Base-by-base conservation (phyloP, 805 yeast species). In the Zygoascus tannicola region DNA sequence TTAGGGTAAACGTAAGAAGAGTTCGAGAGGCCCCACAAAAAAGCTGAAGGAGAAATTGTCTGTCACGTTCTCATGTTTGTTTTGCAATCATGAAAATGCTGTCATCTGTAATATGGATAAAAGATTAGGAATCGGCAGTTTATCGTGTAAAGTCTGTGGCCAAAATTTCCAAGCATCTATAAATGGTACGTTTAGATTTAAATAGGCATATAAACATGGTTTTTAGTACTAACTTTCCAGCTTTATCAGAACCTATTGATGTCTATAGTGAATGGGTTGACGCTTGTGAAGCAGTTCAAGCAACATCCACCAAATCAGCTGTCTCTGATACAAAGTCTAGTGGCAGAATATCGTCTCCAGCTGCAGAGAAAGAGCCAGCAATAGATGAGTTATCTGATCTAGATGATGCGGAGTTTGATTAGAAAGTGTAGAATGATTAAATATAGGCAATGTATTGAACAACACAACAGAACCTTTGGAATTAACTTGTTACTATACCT, bases 201-300 rank as follows among this genome's bases (percentile, higher is more conserved):
- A 26, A 10, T 10, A 16, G 5, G 8, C 39, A 12, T 14, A 8
- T 20, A 7, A 12, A 7, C 5, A 5, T 30, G 14, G 26, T 40
- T 18, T 40, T 28, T 32, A 22, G 10, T 5, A 14, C 20, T n/a
- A 37, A 15, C 32, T 32, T 16, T 8, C 15, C 20, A 58, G 66
- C 85, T 3, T 68, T 82, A 41, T 64, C 71, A 5, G 95, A 85
- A 46, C 95, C 98, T 0, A 87, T 90, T 35, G 98, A 90, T 65
- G 83, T 90, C 14, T 90, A 90, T 60, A 81, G 94, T 40, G 97
- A 90, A 62, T 90, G 98, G 98, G 86, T 86, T 43, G 98, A 90
- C 68, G 97, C 97, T 1, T 84, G 90, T 65, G 94, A 83, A 56
- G 86, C 84, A 28, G 81, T 84, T 42, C 92, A 90, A 0, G 85